Evolutionary conservation across 2,329 filamentous ascomycete genomes (phyloP).

Genomic region (Aureobasidium musti): DNA sequence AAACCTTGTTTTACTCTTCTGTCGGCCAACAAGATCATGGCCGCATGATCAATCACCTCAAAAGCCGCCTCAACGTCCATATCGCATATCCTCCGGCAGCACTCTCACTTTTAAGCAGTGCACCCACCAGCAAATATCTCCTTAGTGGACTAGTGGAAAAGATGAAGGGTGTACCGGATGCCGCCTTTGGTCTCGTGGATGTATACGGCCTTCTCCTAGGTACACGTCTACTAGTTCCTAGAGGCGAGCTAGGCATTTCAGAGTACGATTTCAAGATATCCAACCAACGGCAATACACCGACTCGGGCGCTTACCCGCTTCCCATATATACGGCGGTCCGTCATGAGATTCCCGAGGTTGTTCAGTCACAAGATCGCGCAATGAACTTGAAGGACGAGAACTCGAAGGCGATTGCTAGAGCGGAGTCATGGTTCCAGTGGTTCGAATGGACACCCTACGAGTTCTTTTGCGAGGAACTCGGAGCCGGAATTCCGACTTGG

Average conservation of each 20-base stretch:
- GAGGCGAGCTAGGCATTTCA: slow-evolving; percentile 75
- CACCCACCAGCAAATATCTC: slow-evolving; percentile 90
- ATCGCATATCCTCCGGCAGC: slow-evolving; percentile 90
- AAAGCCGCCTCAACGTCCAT: slow-evolving; percentile 79
- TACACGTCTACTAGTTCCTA: slow-evolving; percentile 80
- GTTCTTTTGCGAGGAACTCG: slow-evolving; percentile 90
- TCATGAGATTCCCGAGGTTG: slow-evolving; percentile 81
- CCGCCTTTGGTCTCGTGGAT: slow-evolving; percentile 88
- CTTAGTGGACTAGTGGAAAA: slow-evolving; percentile 90
- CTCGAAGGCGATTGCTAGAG: slow-evolving; percentile 41
- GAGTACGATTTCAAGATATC: slow-evolving; percentile 86
- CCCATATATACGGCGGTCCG: slow-evolving; percentile 95
- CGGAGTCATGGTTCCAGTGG: slow-evolving; percentile 95
- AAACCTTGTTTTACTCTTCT: slow-evolving; percentile 81
- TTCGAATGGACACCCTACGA: slow-evolving; percentile 95
- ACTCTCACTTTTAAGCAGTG: slow-evolving; percentile 75
- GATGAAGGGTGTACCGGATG: slow-evolving; percentile 74
- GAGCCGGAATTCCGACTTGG: slow-evolving; percentile 93
- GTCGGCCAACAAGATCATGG: slow-evolving; percentile 68
- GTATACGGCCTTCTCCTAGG: slow-evolving; percentile 86
- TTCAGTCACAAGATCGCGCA: slow-evolving; percentile 43
- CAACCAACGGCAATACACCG: slow-evolving; percentile 74
- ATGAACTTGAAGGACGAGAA: slow-evolving; percentile 46
- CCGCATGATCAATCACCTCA: slow-evolving; percentile 78
- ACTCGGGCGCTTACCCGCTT: slow-evolving; percentile 77